These are phyloP conservation scores for Postia placenta DNA, from an alignment of 768 basidiomycete species.

Conservation along the genomic window DNA sequence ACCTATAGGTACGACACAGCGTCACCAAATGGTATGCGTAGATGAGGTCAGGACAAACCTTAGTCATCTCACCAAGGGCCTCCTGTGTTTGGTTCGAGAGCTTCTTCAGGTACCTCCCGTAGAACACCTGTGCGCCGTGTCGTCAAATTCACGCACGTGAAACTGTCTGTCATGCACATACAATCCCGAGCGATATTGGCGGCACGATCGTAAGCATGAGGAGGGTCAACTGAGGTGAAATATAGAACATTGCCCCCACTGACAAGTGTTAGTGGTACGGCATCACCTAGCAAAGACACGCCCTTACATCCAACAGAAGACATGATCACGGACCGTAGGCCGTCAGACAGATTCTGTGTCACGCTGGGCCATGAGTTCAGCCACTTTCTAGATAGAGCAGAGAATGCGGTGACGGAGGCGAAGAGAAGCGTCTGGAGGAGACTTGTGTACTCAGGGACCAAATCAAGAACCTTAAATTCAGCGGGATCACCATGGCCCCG, in stretches of 20 bases:
- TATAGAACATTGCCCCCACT: constrained; percentile 95
- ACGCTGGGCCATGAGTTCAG: constrained; percentile 36
- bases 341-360: constrained; percentile 77
- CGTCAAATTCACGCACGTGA: not conserved
- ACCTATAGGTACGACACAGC: constrained; percentile 35
- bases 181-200: constrained; percentile 79
- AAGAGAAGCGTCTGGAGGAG: not conserved
- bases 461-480: too few species aligned
- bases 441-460: too few species aligned
- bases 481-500: too few species aligned
- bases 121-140: constrained; percentile 62
- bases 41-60: constrained; percentile 25
- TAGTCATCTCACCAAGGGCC: constrained; percentile 94
- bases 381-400: not conserved
- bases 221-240: constrained; percentile 81
- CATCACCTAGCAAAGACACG: not conserved
- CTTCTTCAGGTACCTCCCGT: constrained; percentile 90
- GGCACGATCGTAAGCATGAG: constrained; percentile 93
- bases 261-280: not conserved
- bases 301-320: constrained; percentile 86
- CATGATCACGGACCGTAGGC: constrained; percentile 81
- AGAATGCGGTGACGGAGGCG: not conserved
- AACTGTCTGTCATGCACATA: constrained; percentile 33
- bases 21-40: not conserved
- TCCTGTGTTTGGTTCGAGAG: constrained; percentile 91